phyloP scores from a whole-genome alignment of 257 asterid genomes.

The Solanum peruvianum region DNA sequence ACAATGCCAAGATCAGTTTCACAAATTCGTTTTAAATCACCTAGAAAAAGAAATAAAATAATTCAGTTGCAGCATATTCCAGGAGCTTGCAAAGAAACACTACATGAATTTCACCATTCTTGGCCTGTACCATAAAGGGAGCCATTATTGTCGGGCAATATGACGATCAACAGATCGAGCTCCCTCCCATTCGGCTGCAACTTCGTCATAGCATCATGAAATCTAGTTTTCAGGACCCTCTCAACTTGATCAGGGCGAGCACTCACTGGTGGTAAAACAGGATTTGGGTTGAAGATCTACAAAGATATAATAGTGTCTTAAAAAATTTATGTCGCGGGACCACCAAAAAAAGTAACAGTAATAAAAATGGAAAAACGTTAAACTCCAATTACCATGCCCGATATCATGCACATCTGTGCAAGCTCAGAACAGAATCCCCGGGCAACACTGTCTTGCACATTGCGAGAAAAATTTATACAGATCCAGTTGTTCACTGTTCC shows the following conservation, averaged over 20 bases:
- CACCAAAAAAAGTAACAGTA: background rate
- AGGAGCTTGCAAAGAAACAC: background rate
- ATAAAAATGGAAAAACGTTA: background rate
- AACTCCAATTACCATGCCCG: slow-evolving; percentile 77
- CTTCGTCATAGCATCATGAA: slow-evolving; percentile 55
- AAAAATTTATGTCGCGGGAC: background rate
- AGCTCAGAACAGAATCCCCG: slow-evolving; percentile 72
- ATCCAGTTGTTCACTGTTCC: slow-evolving; percentile 84
- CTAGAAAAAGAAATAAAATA: slow-evolving; percentile 12
- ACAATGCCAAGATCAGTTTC: slow-evolving; percentile 94
- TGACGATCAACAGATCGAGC: slow-evolving; percentile 81
- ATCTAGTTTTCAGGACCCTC: slow-evolving; percentile 62
- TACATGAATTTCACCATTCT: background rate
- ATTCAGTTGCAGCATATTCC: background rate
- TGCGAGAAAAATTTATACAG: slow-evolving; percentile 81
- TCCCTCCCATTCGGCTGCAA: slow-evolving; percentile 53
- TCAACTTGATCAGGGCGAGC: slow-evolving; percentile 89
- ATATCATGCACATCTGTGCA: slow-evolving; percentile 84
- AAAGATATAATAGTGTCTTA: background rate
- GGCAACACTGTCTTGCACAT: slow-evolving; percentile 61
- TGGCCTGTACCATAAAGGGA: slow-evolving; percentile 69
- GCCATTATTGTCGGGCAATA: slow-evolving; percentile 91
- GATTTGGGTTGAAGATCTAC: slow-evolving; percentile 66
- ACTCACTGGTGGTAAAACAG: slow-evolving; percentile 57
- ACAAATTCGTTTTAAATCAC: slow-evolving; percentile 85